Percentiles rank a stretch among this genome's conserved stretches.
Conservation (phyloP, 2,329 filamentous ascomycete species). For the Arachnomyces sp. region DNA sequence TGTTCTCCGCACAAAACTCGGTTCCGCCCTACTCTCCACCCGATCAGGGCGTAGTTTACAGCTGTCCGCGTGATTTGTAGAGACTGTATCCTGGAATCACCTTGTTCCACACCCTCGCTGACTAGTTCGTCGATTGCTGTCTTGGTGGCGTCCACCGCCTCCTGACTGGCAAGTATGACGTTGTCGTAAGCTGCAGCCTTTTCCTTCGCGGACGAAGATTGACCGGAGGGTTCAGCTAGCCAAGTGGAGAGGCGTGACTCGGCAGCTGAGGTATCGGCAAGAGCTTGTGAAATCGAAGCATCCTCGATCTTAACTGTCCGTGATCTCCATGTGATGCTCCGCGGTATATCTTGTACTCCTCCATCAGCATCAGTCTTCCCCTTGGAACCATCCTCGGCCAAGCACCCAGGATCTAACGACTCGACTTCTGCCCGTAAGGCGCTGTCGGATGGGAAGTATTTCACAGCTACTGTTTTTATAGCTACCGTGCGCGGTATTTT, state of each 20-base stretch:
- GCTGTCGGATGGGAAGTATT: conserved; percentile 61
- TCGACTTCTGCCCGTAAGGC: conserved; percentile 60
- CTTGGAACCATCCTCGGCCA: conserved; percentile 51
- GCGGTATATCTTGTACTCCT: conserved; percentile 48
- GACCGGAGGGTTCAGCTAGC: conserved; percentile 34
- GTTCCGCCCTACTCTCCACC: conserved; percentile 91
- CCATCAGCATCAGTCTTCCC: conserved; percentile 40
- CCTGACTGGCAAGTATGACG: conserved; percentile 81
- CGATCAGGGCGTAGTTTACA: conserved; percentile 87
- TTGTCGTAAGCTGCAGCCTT: conserved; percentile 83
- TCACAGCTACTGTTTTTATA: conserved; percentile 67
- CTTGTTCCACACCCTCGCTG: conserved; percentile 72
- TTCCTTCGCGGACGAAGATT: conserved; percentile 44
- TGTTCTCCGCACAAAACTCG: conserved; percentile 74
- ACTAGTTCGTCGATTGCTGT: conserved; percentile 84
- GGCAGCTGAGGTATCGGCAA: conserved; percentile 58
- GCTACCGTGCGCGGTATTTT: conserved; percentile 79
- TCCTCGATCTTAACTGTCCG: conserved; percentile 85
- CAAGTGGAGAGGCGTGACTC: conserved; percentile 44
- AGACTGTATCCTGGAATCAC: conserved; percentile 81
- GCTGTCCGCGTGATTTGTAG: conserved; percentile 87
- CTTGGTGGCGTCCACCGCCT: conserved; percentile 88
- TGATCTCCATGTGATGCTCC: conserved; percentile 75
- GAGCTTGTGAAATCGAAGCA: conserved; percentile 77
- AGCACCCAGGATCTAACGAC: conserved; percentile 57